Evolutionary conservation across 1,284 basidiomycete genomes (phyloP).

Genomic region (Ceratobasidium sp.): DNA sequence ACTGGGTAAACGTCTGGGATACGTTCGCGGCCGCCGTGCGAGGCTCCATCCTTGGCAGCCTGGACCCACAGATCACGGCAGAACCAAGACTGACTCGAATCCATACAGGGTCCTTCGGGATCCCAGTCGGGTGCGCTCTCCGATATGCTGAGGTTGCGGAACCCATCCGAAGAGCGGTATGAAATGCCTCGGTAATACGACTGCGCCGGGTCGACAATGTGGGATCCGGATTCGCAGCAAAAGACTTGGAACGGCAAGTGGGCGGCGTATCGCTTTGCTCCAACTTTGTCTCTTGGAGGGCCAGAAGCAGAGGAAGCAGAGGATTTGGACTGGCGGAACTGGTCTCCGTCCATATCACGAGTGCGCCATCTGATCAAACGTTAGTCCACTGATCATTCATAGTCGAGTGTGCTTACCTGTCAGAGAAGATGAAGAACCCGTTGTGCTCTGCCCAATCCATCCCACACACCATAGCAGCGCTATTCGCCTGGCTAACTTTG

Average conservation of each 20-base stretch:
- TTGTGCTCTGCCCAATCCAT: conserved; percentile 99
- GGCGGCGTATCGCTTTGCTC: conserved; percentile 81
- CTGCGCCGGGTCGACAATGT: conserved; percentile 90
- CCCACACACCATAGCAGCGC: conserved; percentile 94
- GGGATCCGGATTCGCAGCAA: conserved; percentile 95
- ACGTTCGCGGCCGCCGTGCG: conserved; percentile 52
- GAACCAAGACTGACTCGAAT: conserved; percentile 94
- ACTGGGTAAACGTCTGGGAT: conserved; percentile 31
- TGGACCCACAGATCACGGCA: conserved; percentile 91
- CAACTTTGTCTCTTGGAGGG: conserved; percentile 82
- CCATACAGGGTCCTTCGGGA: conserved; percentile 85
- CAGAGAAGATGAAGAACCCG: conserved; percentile 95
- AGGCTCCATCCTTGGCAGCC: conserved; percentile 73
- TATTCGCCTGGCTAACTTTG: conserved; percentile 84
- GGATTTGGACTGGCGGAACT: conserved; percentile 93
- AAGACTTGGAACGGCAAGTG: conserved; percentile 96
- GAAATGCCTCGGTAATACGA: conserved; percentile 87
- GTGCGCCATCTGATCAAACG: conserved; percentile 78
- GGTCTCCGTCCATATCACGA: conserved; percentile 92
- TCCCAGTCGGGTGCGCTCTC: conserved; percentile 64
- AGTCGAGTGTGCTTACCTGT: conserved; percentile 63
- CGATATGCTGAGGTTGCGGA: conserved; percentile 67
- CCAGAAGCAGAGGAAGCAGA: conserved; percentile 88
- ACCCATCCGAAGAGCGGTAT: conserved; percentile 80
- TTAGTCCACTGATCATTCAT: not conserved